phyloP scores from a whole-genome alignment of 2,329 filamentous ascomycete genomes.

The Neofusicoccum kwambonambiense region DNA sequence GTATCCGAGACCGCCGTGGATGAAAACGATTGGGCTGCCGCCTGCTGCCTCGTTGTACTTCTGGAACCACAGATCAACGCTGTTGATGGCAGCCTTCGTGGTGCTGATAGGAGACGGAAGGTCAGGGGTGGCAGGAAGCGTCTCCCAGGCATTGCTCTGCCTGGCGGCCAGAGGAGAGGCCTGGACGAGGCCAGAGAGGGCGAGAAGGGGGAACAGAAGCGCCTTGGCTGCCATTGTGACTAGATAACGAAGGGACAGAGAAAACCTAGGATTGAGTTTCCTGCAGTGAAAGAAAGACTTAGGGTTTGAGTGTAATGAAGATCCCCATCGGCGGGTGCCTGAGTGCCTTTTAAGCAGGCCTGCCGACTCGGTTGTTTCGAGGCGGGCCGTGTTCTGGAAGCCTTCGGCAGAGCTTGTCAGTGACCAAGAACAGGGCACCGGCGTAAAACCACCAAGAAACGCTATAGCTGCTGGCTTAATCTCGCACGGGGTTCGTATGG shows the following conservation, averaged over 20 bases:
- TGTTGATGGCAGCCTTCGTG: conserved; percentile 33
- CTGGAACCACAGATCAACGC: conserved; percentile 44
- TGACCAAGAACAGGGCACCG: background rate
- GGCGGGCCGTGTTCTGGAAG: background rate
- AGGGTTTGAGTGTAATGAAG: background rate
- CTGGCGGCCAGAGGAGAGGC: background rate
- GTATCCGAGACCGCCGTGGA: conserved; percentile 45
- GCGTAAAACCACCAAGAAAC: background rate
- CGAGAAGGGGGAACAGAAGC: conserved; percentile 7
- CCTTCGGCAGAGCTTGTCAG: background rate
- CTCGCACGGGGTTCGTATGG: background rate
- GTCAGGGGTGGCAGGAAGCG: conserved; percentile 40
- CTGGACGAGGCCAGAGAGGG: conserved; percentile 4
- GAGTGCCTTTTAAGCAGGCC: background rate
- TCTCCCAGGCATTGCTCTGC: conserved; percentile 19
- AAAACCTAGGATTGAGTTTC: background rate
- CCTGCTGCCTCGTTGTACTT: conserved; percentile 40
- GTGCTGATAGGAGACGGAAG: conserved; percentile 38
- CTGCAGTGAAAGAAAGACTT: background rate
- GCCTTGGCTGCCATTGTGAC: conserved; percentile 6
- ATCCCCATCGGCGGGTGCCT: background rate
- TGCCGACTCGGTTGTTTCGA: background rate
- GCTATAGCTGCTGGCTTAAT: background rate
- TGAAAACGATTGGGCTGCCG: conserved; percentile 38
- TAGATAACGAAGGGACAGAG: background rate